A percentile compares a stretch with the other conserved stretches of the same genome.
These are phyloP conservation scores for Penicillium sp. DNA, from an alignment of 2,329 filamentous ascomycete genomes.

Conservation along the genomic window DNA sequence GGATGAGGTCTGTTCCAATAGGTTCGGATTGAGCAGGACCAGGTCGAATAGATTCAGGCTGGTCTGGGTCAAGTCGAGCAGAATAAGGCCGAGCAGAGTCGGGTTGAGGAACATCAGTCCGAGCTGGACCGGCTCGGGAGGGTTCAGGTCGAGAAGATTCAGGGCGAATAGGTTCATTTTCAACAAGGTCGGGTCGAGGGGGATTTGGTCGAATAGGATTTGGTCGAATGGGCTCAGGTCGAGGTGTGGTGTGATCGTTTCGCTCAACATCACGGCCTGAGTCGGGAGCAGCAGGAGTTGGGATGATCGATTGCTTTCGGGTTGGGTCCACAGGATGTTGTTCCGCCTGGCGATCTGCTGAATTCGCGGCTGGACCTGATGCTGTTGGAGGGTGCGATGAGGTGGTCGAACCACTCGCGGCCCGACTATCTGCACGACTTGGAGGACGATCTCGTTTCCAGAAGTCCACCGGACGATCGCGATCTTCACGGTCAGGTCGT, in stretches of 20 bases:
- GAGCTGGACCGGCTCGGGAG: not conserved
- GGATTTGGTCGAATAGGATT: constrained; percentile 8
- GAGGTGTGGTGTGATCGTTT: constrained; percentile 9
- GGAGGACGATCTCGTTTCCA: constrained; percentile 46
- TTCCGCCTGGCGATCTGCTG: constrained; percentile 28
- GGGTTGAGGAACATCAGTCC: not conserved
- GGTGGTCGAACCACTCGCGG: constrained; percentile 27
- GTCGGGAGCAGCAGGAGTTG: constrained; percentile 24
- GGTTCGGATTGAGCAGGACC: constrained; percentile 31
- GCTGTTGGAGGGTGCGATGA: constrained; percentile 15
- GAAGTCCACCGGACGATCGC: constrained; percentile 34
- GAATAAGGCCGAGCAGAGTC: not conserved
- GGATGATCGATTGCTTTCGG: constrained; percentile 27
- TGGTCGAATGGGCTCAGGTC: constrained; percentile 19
- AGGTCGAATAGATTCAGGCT: constrained; percentile 19
- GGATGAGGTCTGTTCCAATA: constrained; percentile 29
- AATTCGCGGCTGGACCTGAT: constrained; percentile 14
- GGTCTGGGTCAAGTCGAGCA: not conserved
- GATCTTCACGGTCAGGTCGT: constrained; percentile 28
- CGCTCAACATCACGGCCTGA: constrained; percentile 32
- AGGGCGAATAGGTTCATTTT: not conserved
- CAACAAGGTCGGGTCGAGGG: constrained; percentile 27
- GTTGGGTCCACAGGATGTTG: constrained; percentile 23
- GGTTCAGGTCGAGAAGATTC: not conserved
- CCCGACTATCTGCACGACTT: constrained; percentile 33